Evolutionary conservation across 345 rosid genomes (phyloP), one percentile per base, ranked within the genome.

Genomic region (Pugionium dolabratum): DNA sequence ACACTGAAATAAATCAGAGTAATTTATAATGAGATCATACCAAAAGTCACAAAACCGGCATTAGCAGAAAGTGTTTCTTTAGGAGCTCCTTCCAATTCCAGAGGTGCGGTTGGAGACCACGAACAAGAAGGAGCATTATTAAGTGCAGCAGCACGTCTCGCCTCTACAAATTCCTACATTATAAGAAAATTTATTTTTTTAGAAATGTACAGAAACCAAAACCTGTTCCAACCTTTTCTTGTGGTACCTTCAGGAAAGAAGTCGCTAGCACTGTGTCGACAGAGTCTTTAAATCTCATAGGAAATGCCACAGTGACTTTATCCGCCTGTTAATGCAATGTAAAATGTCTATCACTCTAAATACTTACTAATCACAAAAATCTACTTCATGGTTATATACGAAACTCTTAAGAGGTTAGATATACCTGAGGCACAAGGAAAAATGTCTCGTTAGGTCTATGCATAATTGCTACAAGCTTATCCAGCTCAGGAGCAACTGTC

Each of bases 41-140:
- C 93, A 67, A 94, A 91, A 71, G 96, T 79, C 33, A 94, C 95
- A 79, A 88, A 94, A 79, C 97, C 96, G 9, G 99, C 97, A 79
- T 89, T 94, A 55, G 91, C 93, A 36, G 82, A 79, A 69, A 89
- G 69, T 57, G 90, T 83, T 68, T 94, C 89, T 39, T 77, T 78
- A 62, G 96, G 84, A 73, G 79, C 88, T 70, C 79, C 86, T 71
- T 84, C 82, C 40, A 91, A 64, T 66, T 91, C 97, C 3, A 58
- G 55, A 2, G 97, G 97, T 61, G 91, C 85, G 4, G 83, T 77
- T 46, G 82, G 63, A 68, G 97, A 90, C 97, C 97, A 90, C 36
- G 72, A 74, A 69, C 97, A 90, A 48, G 82, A 74, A 77, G 99
- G 99, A 48, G 96, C 95, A 75, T 72, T 87, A 84, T 63, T 84